Evolutionary conservation across 2,329 filamentous ascomycete genomes (phyloP), one percentile per base, ranked within the genome.

Genomic region (Nigrospora oryzae): DNA sequence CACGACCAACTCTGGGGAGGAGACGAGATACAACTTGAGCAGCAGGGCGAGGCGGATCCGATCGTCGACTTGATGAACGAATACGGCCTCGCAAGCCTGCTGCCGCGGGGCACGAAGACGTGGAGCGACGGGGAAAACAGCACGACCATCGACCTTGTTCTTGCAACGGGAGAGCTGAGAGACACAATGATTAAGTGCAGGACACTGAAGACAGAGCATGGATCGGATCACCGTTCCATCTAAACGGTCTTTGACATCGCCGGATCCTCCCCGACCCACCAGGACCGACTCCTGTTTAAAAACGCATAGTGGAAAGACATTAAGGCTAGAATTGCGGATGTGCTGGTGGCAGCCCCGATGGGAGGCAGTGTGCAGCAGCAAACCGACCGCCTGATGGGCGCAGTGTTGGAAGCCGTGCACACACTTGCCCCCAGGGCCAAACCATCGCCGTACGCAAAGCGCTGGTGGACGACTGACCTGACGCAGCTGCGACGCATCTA

Each of bases 31-130:
- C 30, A 60, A 59, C 49, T 63, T 58, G 41, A 51, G 16, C 57
- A 58, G 44, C 51, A 68, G 49, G 63, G 63, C n/a, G 59, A 66
- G 53, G 63, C 54, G 17, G 54, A 64, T 40, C 49, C 42, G 41
- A 63, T 66, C 37, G 58, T 67, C 40, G 49, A 64, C 41, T 50
- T 67, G 4, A 66, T 66, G 50, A 58, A 46, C 48, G 53, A 64
- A 34, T 55, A 54, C 47, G 44, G 41, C 36, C 56, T 67, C 3
- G 45, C 45, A 17, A 65, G 61, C 51, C 46, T 67, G 30, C 59
- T 66, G 3, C 61, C 54, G 35, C 42, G 55, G 47, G 61, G 59
- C 1, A 65, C 55, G 30, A 66, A 65, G 47, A 66, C 53, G 49
- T 65, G 50, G 61, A 43, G 62, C 15, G 46, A 53, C 11, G 42